A percentile compares a stretch with the other conserved stretches of the same genome.
Evolutionary conservation across 257 asterid genomes (phyloP).

Genomic region (Fraxinus excelsior): DNA sequence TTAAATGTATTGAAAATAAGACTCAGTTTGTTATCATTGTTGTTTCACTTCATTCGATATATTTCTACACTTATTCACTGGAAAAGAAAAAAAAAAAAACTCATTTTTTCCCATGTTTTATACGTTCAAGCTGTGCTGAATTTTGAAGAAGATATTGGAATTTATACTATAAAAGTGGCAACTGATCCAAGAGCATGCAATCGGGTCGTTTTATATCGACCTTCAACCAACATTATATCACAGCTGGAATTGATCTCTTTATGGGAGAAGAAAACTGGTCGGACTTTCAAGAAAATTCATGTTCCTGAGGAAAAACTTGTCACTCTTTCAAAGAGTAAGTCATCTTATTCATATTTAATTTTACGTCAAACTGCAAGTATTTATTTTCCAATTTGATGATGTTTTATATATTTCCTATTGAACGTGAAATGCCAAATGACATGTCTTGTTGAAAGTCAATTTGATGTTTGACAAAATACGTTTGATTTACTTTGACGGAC

Average conservation of each 20-base stretch:
- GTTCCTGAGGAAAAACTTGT: constrained; percentile 43
- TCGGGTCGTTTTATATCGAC: constrained; percentile 41
- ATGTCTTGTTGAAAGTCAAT: too few relatives aligned
- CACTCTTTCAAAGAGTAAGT: constrained; percentile 43
- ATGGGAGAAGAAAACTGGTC: constrained; percentile 50
- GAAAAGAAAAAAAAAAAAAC: too few relatives aligned
- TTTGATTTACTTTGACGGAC: too few relatives aligned
- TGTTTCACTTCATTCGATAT: not conserved
- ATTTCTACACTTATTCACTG: not conserved
- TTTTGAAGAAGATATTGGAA: constrained; percentile 48
- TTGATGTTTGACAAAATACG: too few relatives aligned
- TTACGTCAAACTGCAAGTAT: too few relatives aligned
- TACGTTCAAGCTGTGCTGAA: constrained; percentile 36
- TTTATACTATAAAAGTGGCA: constrained; percentile 40
- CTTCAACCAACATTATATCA: constrained; percentile 31
- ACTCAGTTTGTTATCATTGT: too few relatives aligned
- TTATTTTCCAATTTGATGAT: too few relatives aligned
- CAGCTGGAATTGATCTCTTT: constrained; percentile 50
- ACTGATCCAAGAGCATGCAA: constrained; percentile 47
- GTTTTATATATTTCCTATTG: too few relatives aligned
- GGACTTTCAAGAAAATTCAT: constrained; percentile 34
- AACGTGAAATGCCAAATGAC: too few relatives aligned
- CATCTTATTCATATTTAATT: too few relatives aligned
- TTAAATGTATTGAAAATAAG: too few relatives aligned
- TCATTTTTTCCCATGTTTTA: not conserved